Conservation (phyloP, 441 rosid species). For the Aleurites moluccanus region DNA sequence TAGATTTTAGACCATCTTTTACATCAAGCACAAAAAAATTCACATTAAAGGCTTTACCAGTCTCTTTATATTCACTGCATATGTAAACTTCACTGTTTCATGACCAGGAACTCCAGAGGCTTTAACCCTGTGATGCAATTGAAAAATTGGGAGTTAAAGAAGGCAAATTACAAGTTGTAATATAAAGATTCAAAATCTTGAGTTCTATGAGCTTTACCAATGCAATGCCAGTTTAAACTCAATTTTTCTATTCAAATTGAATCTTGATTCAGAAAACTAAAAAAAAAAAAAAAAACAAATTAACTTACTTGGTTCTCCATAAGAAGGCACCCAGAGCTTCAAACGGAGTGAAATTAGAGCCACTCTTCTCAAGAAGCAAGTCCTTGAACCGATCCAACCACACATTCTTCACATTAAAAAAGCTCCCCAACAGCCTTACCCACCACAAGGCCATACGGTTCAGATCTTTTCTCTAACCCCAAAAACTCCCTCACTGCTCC, state of each 20-base stretch:
- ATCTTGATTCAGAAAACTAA: neutral
- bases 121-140: constrained; percentile 44
- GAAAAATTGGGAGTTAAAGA: neutral
- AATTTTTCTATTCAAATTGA: neutral
- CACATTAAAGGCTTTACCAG: constrained; percentile 67
- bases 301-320: constrained; percentile 88
- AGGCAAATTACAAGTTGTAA: neutral
- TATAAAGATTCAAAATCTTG: neutral
- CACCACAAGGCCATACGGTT: constrained; percentile 41
- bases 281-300: neutral
- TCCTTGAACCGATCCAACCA: constrained; percentile 61
- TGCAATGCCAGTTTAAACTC: neutral
- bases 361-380: constrained; percentile 46
- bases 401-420: constrained; percentile 62
- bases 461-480: constrained; percentile 43
- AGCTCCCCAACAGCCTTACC: constrained; percentile 46
- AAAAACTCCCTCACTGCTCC: constrained; percentile 53
- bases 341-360: constrained; percentile 69
- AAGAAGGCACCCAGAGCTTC: constrained; percentile 85
- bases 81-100: constrained; percentile 62
- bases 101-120: constrained; percentile 43
- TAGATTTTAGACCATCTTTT: too few species aligned
- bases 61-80: constrained; percentile 60
- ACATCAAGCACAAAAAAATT: too few species aligned
- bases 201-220: neutral